Conservation (phyloP, 2,329 filamentous ascomycete species). For the Talaromyces albobiverticillius region DNA sequence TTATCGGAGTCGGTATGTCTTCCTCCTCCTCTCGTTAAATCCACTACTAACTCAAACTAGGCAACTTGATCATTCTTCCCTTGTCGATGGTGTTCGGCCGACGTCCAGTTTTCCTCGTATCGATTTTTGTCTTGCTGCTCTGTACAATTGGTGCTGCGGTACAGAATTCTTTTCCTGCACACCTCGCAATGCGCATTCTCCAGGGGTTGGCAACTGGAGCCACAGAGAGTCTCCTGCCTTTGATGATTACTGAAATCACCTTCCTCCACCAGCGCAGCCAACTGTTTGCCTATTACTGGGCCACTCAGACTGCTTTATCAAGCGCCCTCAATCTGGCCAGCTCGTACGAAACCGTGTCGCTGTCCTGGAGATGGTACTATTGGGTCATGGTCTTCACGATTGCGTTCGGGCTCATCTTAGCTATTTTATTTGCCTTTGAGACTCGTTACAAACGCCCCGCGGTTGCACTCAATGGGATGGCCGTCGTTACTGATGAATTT, state of each 20-base stretch:
- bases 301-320: constrained; percentile 35
- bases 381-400: constrained; percentile 38
- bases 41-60: constrained; percentile 9
- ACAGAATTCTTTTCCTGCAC: constrained; percentile 32
- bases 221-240: constrained; percentile 40
- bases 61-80: constrained; percentile 39
- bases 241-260: constrained; percentile 39
- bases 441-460: constrained; percentile 36
- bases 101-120: constrained; percentile 34
- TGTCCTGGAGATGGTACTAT: constrained; percentile 44
- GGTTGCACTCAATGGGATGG: constrained; percentile 30
- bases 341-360: constrained; percentile 34
- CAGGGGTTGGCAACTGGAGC: constrained; percentile 38
- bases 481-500: constrained; percentile 40
- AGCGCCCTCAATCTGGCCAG: constrained; percentile 31
- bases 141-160: constrained; percentile 34
- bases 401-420: constrained; percentile 34
- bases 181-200: constrained; percentile 37
- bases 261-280: constrained; percentile 40
- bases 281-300: constrained; percentile 40
- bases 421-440: constrained; percentile 42
- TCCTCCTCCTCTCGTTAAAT: no score
- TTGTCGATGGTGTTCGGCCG: constrained; percentile 38
- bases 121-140: constrained; percentile 29
- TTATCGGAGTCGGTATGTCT: constrained; percentile 36